These are phyloP conservation scores for Fraxinus ornus DNA, from an alignment of 305 asterid species.

Conservation along the genomic window DNA sequence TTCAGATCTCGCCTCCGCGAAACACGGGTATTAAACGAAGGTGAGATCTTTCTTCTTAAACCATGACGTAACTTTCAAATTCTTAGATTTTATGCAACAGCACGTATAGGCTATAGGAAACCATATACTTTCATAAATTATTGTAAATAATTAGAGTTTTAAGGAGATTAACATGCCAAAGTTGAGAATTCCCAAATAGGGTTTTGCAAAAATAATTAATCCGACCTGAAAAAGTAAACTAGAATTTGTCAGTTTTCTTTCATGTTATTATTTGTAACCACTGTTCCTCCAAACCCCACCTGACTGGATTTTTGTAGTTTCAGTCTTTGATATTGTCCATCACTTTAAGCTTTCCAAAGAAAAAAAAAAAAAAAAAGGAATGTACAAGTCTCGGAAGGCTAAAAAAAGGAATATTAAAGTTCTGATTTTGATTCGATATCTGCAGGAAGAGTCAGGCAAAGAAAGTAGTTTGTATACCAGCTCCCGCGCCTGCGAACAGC, in stretches of 20 bases:
- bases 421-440: slow-evolving; percentile 4
- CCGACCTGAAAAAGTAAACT: slow-evolving; percentile 12
- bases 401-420: neutral
- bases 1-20: slow-evolving; percentile 94
- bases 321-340: slow-evolving; percentile 21
- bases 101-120: slow-evolving; percentile 19
- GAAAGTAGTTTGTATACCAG: slow-evolving; percentile 91
- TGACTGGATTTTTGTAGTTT: slow-evolving; percentile 24
- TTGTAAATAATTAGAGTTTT: neutral
- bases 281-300: slow-evolving; percentile 31
- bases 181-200: slow-evolving; percentile 34
- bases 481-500: slow-evolving; percentile 83
- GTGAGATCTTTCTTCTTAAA: slow-evolving; percentile 35
- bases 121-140: slow-evolving; percentile 4
- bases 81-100: slow-evolving; percentile 34
- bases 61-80: slow-evolving; percentile 9
- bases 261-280: neutral
- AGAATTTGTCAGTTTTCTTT: slow-evolving; percentile 18
- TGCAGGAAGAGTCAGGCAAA: slow-evolving; percentile 87
- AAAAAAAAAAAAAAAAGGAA: neutral
- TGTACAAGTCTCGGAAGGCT: neutral
- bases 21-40: slow-evolving; percentile 89
- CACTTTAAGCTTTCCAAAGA: slow-evolving; percentile 28
- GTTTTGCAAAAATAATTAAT: slow-evolving; percentile 12
- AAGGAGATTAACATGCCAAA: slow-evolving; percentile 18